Conservation (phyloP, 352 stramenopile species). For the Phytophthora ramorum region DNA sequence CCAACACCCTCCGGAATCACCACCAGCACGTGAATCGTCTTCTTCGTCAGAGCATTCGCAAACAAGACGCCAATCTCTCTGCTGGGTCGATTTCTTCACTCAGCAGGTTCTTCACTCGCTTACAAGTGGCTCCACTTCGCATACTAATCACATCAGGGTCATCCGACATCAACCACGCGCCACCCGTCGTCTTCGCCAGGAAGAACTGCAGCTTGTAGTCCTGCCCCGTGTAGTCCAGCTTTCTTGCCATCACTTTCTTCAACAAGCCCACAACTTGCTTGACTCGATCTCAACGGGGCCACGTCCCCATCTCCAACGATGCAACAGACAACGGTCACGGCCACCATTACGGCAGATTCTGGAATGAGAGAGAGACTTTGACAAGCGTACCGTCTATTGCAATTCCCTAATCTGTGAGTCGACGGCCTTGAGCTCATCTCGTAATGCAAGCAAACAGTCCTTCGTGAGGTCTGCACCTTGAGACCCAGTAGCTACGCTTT, state of each 20-base stretch:
- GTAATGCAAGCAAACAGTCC: slow-evolving; percentile 19
- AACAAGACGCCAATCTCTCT: slow-evolving; percentile 12
- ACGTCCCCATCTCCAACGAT: neutral
- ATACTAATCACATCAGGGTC: slow-evolving; percentile 2
- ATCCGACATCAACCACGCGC: neutral
- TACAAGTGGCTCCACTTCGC: slow-evolving; percentile 7
- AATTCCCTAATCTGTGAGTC: slow-evolving; percentile 15
- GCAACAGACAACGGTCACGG: neutral
- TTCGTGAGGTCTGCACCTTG: slow-evolving; percentile 21
- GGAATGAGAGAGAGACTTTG: neutral
- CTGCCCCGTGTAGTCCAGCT: neutral
- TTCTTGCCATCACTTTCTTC: neutral
- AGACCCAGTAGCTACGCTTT: slow-evolving; percentile 1
- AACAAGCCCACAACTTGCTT: neutral
- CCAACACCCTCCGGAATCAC: neutral
- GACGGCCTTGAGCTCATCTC: slow-evolving; percentile 36
- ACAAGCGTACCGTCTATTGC: neutral
- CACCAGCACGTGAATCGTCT: slow-evolving; percentile 7
- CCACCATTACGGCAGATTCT: neutral
- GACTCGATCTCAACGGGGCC: neutral
- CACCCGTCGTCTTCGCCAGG: slow-evolving; percentile 1
- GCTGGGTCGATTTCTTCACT: slow-evolving; percentile 8
- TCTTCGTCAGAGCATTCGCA: slow-evolving; percentile 5
- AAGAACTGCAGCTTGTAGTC: slow-evolving; percentile 3
- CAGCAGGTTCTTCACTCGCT: slow-evolving; percentile 1